These are phyloP conservation scores for Malassezia furfur DNA, from an alignment of 1,284 basidiomycete genomes.

Conservation along the genomic window DNA sequence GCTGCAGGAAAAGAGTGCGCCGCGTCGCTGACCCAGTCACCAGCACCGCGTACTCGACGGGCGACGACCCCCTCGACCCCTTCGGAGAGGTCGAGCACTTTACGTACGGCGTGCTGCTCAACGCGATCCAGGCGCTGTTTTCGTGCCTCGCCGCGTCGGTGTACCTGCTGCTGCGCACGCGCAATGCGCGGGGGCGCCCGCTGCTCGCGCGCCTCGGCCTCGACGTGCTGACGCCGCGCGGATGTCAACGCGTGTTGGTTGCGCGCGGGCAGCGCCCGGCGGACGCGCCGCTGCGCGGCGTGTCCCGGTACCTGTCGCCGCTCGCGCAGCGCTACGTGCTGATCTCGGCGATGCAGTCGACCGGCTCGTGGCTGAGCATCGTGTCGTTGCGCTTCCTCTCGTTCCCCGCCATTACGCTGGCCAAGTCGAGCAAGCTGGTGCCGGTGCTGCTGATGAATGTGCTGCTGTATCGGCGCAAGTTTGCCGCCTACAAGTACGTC, in stretches of 20 bases:
- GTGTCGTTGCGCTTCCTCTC: constrained; percentile 87
- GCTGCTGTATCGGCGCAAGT: constrained; percentile 48
- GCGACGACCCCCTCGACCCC: constrained; percentile 25
- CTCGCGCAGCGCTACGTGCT: constrained; percentile 38
- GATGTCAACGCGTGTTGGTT: constrained; percentile 13
- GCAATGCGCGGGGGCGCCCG: not conserved
- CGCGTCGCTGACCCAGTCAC: constrained; percentile 21
- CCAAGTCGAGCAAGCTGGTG: constrained; percentile 95
- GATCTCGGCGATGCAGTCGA: constrained; percentile 67
- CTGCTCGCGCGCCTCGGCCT: constrained; percentile 25
- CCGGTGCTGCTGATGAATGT: constrained; percentile 94
- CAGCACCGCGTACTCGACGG: constrained; percentile 33
- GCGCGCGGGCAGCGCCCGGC: constrained; percentile 5
- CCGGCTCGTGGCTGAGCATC: constrained; percentile 88
- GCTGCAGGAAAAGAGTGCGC: constrained; percentile 39
- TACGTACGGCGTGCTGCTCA: constrained; percentile 75
- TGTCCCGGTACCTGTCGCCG: constrained; percentile 54
- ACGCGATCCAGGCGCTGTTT: constrained; percentile 73
- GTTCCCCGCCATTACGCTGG: constrained; percentile 96
- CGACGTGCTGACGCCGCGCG: constrained; percentile 27
- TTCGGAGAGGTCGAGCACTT: constrained; percentile 52
- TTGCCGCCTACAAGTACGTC: constrained; percentile 46
- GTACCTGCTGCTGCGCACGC: constrained; percentile 62
- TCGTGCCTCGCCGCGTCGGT: constrained; percentile 66
- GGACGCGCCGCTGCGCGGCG: not conserved